Evolutionary conservation across 139 green algal species (phyloP), one percentile per base, ranked within the genome.

Genomic region (Picochlorum sp.): DNA sequence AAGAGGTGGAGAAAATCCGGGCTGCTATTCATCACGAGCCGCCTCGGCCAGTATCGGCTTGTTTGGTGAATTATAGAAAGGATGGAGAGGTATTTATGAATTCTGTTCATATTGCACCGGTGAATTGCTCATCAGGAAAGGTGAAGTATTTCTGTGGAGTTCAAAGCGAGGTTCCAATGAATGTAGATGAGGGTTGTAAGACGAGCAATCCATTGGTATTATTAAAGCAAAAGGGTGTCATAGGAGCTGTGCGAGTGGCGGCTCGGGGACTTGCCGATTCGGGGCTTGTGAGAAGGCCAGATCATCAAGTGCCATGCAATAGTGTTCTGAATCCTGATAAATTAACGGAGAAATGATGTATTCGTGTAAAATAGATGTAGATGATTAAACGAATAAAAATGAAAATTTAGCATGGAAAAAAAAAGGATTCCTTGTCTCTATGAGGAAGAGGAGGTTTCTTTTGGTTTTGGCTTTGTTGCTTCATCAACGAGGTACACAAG

Each of bases 401-500:
- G 15, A 24, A 54, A 54, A 30, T 37, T 26, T n/a, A 34, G 23
- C 8, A 16, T 16, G 4, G 24, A 26, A 38, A 30, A 30, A 37
- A 59, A 59, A 59, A 59, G 23, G n/a, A 59, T 32, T 30, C 51
- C 21, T 30, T 59, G 20, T 59, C 23, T 59, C 8, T 10, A 20
- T 13, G n/a, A 55, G 9, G 47, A 55, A n/a, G 47, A 23, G n/a
- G 47, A 62, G 41, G 34, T 61, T 71, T 49, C 65, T 71, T 30
- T 20, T 49, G 49, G 23, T 59, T 26, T 84, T 96, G 87, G 28
- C 56, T 34, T 73, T 1, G 90, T 93, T 16, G 87, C 88, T 78
- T 97, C 87, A 67, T 98, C 90, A 30, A 96, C 65, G 13, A 78
- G 54, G 58, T 73, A 66, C 20, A 97, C 86, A 63, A 97, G 69